Conservation (phyloP, 257 asterid genomes). For the Salvia miltiorrhiza region DNA sequence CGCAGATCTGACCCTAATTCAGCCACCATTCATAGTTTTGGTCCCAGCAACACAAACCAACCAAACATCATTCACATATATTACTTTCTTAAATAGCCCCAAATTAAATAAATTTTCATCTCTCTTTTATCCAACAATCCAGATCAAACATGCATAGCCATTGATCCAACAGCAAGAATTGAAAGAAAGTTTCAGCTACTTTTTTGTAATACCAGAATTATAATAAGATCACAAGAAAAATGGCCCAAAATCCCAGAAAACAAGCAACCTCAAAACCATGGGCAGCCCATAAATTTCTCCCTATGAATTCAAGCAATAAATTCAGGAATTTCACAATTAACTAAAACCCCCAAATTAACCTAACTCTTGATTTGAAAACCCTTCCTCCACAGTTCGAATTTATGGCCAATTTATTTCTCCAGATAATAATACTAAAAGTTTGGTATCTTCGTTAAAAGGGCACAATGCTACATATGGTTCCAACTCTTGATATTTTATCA, state of each 20-base stretch:
- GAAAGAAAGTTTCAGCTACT: neutral
- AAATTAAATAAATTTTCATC: slow-evolving; percentile 2
- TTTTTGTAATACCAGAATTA: neutral
- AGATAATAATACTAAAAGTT: slow-evolving; percentile 6
- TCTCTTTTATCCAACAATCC: neutral
- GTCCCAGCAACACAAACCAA: slow-evolving; percentile 5
- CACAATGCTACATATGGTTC: neutral
- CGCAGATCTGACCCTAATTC: slow-evolving; percentile 37
- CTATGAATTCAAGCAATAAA: neutral
- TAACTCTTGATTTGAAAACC: neutral
- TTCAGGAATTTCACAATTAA: neutral
- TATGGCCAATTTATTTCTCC: neutral
- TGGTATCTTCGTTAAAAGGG: neutral
- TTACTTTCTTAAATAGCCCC: neutral
- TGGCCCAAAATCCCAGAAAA: slow-evolving; percentile 5
- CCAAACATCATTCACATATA: slow-evolving; percentile 4
- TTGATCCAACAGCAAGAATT: slow-evolving; percentile 12
- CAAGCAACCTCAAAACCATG: slow-evolving; percentile 22
- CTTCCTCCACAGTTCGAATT: slow-evolving; percentile 2
- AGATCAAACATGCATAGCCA: slow-evolving; percentile 7
- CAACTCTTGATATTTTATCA: neutral
- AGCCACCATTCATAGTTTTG: neutral
- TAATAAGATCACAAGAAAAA: slow-evolving; percentile 6
- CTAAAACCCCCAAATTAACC: neutral
- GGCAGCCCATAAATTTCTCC: slow-evolving; percentile 20